Percentiles rank a stretch among this genome's conserved stretches.
Evolutionary conservation across 768 basidiomycete species (phyloP).

Genomic region (Pleurotus ostreatus): DNA sequence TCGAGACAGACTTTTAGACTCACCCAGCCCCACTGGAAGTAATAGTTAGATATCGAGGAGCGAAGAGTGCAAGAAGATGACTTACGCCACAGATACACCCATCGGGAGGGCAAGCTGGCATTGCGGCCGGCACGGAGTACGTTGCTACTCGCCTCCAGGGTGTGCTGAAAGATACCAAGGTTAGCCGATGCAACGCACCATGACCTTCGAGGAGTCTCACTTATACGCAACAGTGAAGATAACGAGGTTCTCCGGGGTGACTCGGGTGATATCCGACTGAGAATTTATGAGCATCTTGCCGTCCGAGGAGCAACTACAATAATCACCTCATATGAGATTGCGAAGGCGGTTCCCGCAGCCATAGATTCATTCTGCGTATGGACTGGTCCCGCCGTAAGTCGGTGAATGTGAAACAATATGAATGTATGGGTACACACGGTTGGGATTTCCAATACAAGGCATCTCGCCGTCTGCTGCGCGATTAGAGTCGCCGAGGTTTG

Average conservation of each 20-base stretch:
- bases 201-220: slow-evolving; percentile 19
- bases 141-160: slow-evolving; percentile 41
- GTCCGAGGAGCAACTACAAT: background rate
- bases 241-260: slow-evolving; percentile 38
- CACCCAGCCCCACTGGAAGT: slow-evolving; percentile 41
- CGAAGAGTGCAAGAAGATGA: background rate
- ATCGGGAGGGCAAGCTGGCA: slow-evolving; percentile 37
- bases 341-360: slow-evolving; percentile 44
- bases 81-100: slow-evolving; percentile 43
- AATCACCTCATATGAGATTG: slow-evolving; percentile 35
- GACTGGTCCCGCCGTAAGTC: slow-evolving; percentile 21
- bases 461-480: slow-evolving; percentile 21
- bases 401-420: background rate
- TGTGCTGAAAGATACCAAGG: slow-evolving; percentile 22
- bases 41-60: background rate
- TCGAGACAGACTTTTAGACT: slow-evolving; percentile 4
- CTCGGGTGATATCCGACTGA: slow-evolving; percentile 32
- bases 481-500: slow-evolving; percentile 19
- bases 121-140: slow-evolving; percentile 32
- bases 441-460: slow-evolving; percentile 31
- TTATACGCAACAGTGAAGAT: slow-evolving; percentile 38
- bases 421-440: slow-evolving; percentile 21
- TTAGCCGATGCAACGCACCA: background rate
- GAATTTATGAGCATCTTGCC: background rate
- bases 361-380: slow-evolving; percentile 42